Conservation (phyloP, 805 yeast genomes). For the Hanseniaspora singularis region DNA sequence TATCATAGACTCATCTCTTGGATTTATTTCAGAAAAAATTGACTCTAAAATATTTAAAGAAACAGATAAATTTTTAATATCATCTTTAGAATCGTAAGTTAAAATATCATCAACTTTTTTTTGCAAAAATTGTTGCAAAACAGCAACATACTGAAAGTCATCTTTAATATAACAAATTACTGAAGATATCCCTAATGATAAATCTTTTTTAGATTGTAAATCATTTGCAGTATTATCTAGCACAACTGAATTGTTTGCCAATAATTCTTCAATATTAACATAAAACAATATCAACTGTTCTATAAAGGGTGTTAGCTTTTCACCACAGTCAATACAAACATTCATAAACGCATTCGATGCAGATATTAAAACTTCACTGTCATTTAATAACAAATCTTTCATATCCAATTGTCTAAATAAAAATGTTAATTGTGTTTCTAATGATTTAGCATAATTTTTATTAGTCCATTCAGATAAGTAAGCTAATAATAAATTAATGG, state of each 20-base stretch:
- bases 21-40: constrained; percentile 11
- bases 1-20: constrained; percentile 5
- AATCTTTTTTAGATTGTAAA: constrained; percentile 76
- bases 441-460: constrained; percentile 57
- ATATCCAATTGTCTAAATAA: constrained; percentile 61
- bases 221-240: constrained; percentile 55
- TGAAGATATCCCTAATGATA: constrained; percentile 60
- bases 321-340: constrained; percentile 83
- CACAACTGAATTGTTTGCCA: neutral
- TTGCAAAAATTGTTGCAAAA: constrained; percentile 5
- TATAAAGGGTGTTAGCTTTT: constrained; percentile 48
- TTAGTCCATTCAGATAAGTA: constrained; percentile 93
- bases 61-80: neutral
- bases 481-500: constrained; percentile 88
- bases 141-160: neutral
- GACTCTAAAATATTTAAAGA: constrained; percentile 4
- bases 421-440: constrained; percentile 74
- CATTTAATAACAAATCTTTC: constrained; percentile 18
- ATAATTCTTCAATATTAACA: constrained; percentile 15
- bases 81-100: neutral
- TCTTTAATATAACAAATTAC: constrained; percentile 9
- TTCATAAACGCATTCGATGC: constrained; percentile 89
- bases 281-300: constrained; percentile 70
- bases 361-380: constrained; percentile 51
- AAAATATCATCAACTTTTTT: constrained; percentile 1